Evolutionary conservation across 768 basidiomycete genomes (phyloP).

Genomic region (Tephrocybe rancida): DNA sequence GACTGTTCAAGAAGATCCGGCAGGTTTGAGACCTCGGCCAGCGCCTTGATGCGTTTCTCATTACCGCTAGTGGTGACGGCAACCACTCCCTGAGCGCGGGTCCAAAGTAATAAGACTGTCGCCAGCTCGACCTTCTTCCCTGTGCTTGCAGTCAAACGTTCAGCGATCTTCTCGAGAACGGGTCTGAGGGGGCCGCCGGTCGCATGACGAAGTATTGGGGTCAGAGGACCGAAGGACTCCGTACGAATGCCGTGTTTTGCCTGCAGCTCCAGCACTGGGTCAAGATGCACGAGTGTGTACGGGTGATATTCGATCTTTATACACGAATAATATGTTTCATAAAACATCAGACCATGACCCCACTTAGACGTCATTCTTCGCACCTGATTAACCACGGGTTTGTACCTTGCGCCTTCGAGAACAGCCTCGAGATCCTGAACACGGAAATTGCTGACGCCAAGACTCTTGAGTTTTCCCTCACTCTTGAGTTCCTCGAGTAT

Average conservation of each 20-base stretch:
- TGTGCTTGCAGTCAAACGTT: slow-evolving; percentile 11
- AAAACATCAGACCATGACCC: not conserved
- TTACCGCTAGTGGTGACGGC: slow-evolving; percentile 36
- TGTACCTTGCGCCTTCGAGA: slow-evolving; percentile 44
- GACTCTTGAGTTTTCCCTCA: slow-evolving; percentile 39
- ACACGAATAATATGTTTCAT: not conserved
- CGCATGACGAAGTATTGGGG: slow-evolving; percentile 37
- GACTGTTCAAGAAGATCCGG: slow-evolving; percentile 28
- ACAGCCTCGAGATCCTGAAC: slow-evolving; percentile 46
- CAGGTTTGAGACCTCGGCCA: slow-evolving; percentile 28
- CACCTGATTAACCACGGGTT: slow-evolving; percentile 59
- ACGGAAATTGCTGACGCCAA: slow-evolving; percentile 58
- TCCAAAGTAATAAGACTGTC: slow-evolving; percentile 32
- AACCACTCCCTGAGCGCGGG: slow-evolving; percentile 30
- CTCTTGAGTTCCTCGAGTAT: slow-evolving; percentile 51
- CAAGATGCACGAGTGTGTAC: slow-evolving; percentile 32
- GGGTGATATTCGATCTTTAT: slow-evolving; percentile 39
- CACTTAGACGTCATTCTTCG: slow-evolving; percentile 4
- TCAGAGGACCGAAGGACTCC: slow-evolving; percentile 37
- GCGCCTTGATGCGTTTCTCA: slow-evolving; percentile 27
- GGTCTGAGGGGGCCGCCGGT: slow-evolving; percentile 40
- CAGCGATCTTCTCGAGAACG: slow-evolving; percentile 30
- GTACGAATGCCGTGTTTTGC: slow-evolving; percentile 39
- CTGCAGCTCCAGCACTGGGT: slow-evolving; percentile 35
- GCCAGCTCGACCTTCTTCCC: slow-evolving; percentile 4